Evolutionary conservation across 176 grass and related monocot genomes (phyloP), one percentile per base, ranked within the genome.

Genomic region (Eleusine coracana): DNA sequence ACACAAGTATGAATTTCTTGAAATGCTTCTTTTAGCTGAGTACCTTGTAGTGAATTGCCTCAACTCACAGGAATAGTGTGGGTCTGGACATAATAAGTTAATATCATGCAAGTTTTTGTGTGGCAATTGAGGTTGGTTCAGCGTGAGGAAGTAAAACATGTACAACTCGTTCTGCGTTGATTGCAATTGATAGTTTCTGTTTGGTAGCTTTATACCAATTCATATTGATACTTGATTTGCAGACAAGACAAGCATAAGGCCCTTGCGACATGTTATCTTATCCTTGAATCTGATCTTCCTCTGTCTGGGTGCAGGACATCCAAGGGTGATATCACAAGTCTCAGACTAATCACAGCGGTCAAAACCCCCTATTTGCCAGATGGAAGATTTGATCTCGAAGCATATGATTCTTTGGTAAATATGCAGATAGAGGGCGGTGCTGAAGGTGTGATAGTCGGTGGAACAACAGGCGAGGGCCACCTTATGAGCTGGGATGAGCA

Each of bases 401-500:
- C 93, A 78, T 96, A 99, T 72, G 96, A 99, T 52, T 86, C 78
- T 54, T 62, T 96, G 46, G 91, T 96, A 73, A 86, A 93, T 66
- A 88, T 93, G 61, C 96, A 96, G 65, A 89, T 99, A 80, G 50
- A 88, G 0, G 87, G 87, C 71, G 93, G 96, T 52, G 89, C 80
- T 36, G 91, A 99, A 88, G 96, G 87, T 71, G 91, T 99, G 18
- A 96, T 96, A 64, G 96, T 99, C 60, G 93, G 96, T 65, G 96
- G 91, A 72, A 99, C 93, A 71, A 92, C 93, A 41, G 91, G 93
- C 58, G 96, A 99, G 75, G 96, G 96, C 46, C 96, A 99, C 37
- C 91, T 99, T 59, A 99, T 99, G 96, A 95, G 92, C 77, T 99
- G 96, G 96, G 96, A 99, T 67, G 96, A 99, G 71, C 96, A 99